These are phyloP conservation scores for Mycena epipterygia DNA, from an alignment of 768 basidiomycete genomes.

Conservation along the genomic window DNA sequence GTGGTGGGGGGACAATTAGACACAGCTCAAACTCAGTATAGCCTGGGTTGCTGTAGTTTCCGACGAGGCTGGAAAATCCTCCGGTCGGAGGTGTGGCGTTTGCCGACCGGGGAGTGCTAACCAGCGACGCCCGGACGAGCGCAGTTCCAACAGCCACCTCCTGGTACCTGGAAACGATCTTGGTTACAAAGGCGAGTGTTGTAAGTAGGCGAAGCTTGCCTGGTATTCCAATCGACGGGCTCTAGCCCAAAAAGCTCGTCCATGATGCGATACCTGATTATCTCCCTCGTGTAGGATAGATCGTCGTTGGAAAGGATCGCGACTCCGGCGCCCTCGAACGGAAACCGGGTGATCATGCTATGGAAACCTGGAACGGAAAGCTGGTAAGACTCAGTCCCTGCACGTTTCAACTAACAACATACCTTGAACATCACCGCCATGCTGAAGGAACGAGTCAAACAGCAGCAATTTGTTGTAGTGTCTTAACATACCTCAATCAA, in stretches of 20 bases:
- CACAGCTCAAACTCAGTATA: conserved; percentile 29
- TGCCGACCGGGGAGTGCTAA: conserved; percentile 17
- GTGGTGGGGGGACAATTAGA: conserved; percentile 16
- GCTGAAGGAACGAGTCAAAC: conserved; percentile 26
- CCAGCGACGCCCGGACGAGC: conserved; percentile 1
- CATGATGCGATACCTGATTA: conserved; percentile 31
- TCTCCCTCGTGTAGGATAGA: conserved; percentile 4
- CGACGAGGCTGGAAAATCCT: conserved; percentile 19
- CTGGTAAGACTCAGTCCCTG: not conserved
- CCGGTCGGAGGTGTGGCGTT: conserved; percentile 28
- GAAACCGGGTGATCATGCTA: conserved; percentile 27
- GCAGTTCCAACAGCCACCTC: conserved; percentile 21
- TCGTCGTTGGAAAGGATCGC: conserved; percentile 30
- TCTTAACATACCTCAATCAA: conserved; percentile 29
- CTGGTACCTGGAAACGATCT: conserved; percentile 7
- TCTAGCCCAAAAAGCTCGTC: conserved; percentile 32
- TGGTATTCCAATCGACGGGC: conserved; percentile 35
- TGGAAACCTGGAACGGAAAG: conserved; percentile 17
- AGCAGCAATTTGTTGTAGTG: not conserved
- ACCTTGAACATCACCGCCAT: conserved; percentile 39
- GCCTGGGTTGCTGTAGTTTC: conserved; percentile 31
- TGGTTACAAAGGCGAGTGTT: not conserved
- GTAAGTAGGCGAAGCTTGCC: not conserved
- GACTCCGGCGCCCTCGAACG: conserved; percentile 26
- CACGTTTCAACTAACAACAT: not conserved